Evolutionary conservation across 2,329 filamentous ascomycete species (phyloP).

Genomic region (Pyrenophora tritici-repentis): DNA sequence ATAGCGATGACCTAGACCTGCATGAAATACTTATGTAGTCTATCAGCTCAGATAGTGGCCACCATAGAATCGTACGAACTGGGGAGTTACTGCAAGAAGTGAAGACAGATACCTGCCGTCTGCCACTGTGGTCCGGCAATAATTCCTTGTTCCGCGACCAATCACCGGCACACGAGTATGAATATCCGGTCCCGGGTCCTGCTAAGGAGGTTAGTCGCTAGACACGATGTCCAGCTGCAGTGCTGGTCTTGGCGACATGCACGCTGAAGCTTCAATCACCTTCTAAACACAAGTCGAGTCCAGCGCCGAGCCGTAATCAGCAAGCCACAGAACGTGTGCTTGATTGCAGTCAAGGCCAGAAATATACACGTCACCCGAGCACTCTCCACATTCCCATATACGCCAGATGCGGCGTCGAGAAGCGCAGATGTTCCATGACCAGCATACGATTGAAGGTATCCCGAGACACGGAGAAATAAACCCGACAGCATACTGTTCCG

Average conservation of each 20-base stretch:
- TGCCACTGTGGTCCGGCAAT: neutral
- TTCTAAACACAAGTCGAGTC: slow-evolving; percentile 3
- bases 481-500: slow-evolving; percentile 13
- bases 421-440: neutral
- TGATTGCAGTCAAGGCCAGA: slow-evolving; percentile 3
- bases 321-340: slow-evolving; percentile 13
- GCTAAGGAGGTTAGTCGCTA: slow-evolving; percentile 1
- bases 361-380: slow-evolving; percentile 9
- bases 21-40: no score
- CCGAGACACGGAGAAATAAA: neutral
- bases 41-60: no score
- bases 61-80: neutral
- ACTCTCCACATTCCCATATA: slow-evolving; percentile 8
- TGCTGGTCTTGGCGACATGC: slow-evolving; percentile 20
- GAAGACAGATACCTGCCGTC: neutral
- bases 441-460: slow-evolving; percentile 9
- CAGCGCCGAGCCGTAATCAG: slow-evolving; percentile 10
- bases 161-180: neutral
- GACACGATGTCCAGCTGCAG: slow-evolving; percentile 6
- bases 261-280: slow-evolving; percentile 14
- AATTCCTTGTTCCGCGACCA: neutral
- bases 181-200: slow-evolving; percentile 1
- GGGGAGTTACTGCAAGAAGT: neutral
- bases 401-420: neutral
- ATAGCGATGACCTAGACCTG: no score